Conservation (phyloP, 1,284 basidiomycete genomes). For the Singerocomus rubriflavus region DNA sequence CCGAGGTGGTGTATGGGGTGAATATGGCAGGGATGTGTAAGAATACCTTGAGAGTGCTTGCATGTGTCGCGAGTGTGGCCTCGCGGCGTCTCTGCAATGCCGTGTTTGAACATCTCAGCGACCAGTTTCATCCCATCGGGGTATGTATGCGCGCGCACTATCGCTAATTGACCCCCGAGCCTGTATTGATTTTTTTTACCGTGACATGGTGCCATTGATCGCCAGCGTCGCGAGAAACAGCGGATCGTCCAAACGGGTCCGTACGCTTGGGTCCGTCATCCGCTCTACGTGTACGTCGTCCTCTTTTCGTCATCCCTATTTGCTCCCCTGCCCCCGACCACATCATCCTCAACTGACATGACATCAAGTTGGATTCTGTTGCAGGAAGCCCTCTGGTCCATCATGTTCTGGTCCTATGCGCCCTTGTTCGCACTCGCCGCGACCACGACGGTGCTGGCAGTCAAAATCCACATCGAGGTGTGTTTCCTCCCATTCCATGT, state of each 20-base stretch:
- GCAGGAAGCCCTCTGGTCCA: conserved; percentile 3
- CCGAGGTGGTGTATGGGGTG: not conserved
- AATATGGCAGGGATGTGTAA: not conserved
- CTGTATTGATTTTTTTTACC: not conserved
- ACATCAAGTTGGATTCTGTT: conserved; percentile 17
- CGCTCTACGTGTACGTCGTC: conserved; percentile 22
- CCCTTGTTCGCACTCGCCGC: conserved; percentile 20
- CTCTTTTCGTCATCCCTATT: not conserved
- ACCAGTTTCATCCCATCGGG: conserved; percentile 17
- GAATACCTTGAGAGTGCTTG: conserved; percentile 11
- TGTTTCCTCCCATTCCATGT: not conserved
- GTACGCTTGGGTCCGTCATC: conserved; percentile 32
- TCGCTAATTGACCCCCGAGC: not conserved
- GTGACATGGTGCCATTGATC: too few relatives aligned
- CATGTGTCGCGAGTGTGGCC: conserved; percentile 5
- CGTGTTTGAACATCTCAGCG: conserved; percentile 8
- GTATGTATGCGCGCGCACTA: conserved; percentile 4
- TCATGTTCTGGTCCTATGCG: conserved; percentile 31
- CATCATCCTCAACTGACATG: not conserved
- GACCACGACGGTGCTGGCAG: conserved; percentile 5
- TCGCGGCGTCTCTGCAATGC: not conserved
- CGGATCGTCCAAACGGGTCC: conserved; percentile 20
- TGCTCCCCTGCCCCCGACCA: too few relatives aligned
- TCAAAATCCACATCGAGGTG: conserved; percentile 33
- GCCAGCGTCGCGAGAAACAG: conserved; percentile 29